Percentiles rank a stretch among this genome's conserved stretches.
Conservation (phyloP, 352 stramenopile genomes). For the Pythium periplocum region DNA sequence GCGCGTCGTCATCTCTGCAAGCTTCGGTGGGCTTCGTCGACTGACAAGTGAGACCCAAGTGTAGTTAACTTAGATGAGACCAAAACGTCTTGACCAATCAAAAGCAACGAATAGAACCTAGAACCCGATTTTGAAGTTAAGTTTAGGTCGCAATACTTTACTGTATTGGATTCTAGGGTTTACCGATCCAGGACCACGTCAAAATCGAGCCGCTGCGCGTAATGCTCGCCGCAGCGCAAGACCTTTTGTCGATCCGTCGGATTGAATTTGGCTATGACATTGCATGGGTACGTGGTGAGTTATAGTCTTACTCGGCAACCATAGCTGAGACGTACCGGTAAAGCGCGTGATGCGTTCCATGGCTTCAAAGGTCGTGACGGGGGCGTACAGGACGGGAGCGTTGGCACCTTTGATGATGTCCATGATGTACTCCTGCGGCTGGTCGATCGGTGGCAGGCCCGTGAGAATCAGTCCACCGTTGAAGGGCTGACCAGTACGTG, state of each 20-base stretch:
- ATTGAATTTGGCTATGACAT: constrained; percentile 79
- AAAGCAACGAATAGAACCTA: too few species aligned
- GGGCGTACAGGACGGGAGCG: constrained; percentile 70
- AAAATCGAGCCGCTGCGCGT: constrained; percentile 80
- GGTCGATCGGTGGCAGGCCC: constrained; percentile 64
- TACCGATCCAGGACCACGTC: constrained; percentile 57
- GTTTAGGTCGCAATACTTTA: too few species aligned
- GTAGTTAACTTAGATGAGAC: too few species aligned
- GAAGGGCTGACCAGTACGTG: constrained; percentile 56
- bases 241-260: constrained; percentile 78
- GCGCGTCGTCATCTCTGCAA: background rate
- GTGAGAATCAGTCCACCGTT: constrained; percentile 88
- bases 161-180: background rate
- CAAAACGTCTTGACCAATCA: too few species aligned
- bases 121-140: too few species aligned
- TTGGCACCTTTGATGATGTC: constrained; percentile 60
- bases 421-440: constrained; percentile 76
- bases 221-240: constrained; percentile 77
- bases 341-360: constrained; percentile 82
- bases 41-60: too few species aligned
- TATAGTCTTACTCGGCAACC: background rate
- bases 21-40: too few species aligned
- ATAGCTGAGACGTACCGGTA: constrained; percentile 35
- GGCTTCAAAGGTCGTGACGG: constrained; percentile 66
- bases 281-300: too few species aligned